Evolutionary conservation across 768 basidiomycete genomes (phyloP), one percentile per base, ranked within the genome.

Genomic region (Ramaria sp.): DNA sequence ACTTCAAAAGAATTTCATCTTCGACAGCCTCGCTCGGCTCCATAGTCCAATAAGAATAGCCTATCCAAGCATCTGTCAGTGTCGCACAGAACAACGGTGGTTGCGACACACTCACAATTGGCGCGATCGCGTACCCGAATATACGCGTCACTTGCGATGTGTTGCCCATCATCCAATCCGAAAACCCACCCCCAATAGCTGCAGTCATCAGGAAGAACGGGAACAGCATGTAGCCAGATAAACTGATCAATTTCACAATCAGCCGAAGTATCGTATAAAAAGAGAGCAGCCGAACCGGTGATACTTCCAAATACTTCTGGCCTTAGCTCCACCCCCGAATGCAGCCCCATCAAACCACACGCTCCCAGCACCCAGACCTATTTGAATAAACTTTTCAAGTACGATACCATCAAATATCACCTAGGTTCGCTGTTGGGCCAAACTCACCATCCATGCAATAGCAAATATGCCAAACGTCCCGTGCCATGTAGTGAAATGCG

Each of bases 251-350:
- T 50, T 50, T 27, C 42, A 58, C n/a, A 43, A 20, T 19, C 20
- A 22, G 49, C 3, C 27, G 19, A 57, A 48, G 50, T 12, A 54
- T 7, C 17, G 20, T 19, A 53, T 24, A 33, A 13, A 38, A 46
- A 27, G n/a, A 24, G 30, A 31, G 34, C 34, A 10, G 34, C 17
- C 68, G 42, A 59, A 82, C 84, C 90, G 72, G 64, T 93, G 90
- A 61, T 88, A 91, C 66, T 91, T 92, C 85, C 89, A 92, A 19
- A 91, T 58, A 1, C 71, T 66, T 67, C 88, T 91, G 13, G 88
- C 87, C 65, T 79, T 83, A 45, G 73, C 67, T 13, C 79, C 82
- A 1, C 88, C 87, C 4, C 89, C 88, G 64, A 91, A 86, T 0
- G 74, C 72, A 15, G 73, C 74, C 11, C 89, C 89, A 7, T 71